These are phyloP conservation scores for Asterophora lycoperdoides DNA, from an alignment of 768 basidiomycete species.

Conservation along the genomic window DNA sequence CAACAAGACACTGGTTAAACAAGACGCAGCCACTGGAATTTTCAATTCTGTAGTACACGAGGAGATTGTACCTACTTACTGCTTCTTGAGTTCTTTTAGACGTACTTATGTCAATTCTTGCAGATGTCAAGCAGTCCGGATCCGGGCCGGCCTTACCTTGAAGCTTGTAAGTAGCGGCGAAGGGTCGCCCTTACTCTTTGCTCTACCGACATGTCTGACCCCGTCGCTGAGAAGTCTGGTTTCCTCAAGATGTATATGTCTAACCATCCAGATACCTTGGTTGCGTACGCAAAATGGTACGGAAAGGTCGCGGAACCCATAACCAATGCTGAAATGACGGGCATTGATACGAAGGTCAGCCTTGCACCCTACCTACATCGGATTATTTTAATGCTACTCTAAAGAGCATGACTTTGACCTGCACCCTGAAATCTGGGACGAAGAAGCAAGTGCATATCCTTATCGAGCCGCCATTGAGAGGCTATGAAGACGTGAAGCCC, in stretches of 20 bases:
- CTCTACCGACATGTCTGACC: constrained; percentile 50
- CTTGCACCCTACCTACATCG: background rate
- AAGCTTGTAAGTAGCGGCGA: too few relatives aligned
- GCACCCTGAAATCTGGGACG: constrained; percentile 46
- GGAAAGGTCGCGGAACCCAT: constrained; percentile 58
- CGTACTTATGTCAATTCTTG: too few relatives aligned
- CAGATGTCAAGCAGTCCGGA: too few relatives aligned
- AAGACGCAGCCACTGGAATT: too few relatives aligned
- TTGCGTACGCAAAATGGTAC: constrained; percentile 77
- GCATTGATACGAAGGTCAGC: constrained; percentile 61
- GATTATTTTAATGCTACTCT: background rate
- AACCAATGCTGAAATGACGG: constrained; percentile 62
- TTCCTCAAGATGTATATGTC: constrained; percentile 87
- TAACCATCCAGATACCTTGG: constrained; percentile 77
- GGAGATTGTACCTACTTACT: too few relatives aligned
- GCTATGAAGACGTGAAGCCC: constrained; percentile 81
- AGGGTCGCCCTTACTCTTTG: background rate
- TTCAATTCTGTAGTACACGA: too few relatives aligned
- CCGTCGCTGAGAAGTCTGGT: constrained; percentile 68
- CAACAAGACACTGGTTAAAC: too few relatives aligned
- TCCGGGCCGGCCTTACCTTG: too few relatives aligned
- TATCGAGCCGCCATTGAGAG: constrained; percentile 67
- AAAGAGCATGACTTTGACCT: constrained; percentile 64
- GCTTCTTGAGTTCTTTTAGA: too few relatives aligned
- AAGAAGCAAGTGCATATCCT: constrained; percentile 48